Conservation (phyloP, 2,329 filamentous ascomycete genomes). For the Fusarium temperatum region DNA sequence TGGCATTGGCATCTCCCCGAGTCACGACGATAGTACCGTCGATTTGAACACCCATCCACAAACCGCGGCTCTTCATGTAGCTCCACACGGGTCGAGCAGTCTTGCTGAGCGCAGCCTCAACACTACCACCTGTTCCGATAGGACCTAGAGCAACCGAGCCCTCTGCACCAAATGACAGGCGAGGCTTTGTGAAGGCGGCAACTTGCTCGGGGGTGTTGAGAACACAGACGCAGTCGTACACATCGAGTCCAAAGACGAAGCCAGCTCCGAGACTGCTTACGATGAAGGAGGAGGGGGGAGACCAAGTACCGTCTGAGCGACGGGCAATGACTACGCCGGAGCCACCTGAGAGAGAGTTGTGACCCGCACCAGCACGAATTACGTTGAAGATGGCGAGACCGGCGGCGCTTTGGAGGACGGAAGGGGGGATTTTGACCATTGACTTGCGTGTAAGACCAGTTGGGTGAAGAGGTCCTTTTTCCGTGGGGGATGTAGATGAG, state of each 20-base stretch:
- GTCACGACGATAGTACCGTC: slow-evolving; percentile 83
- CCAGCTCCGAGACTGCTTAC: slow-evolving; percentile 75
- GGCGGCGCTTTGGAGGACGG: slow-evolving; percentile 63
- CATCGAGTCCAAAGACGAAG: slow-evolving; percentile 76
- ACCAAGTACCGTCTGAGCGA: slow-evolving; percentile 70
- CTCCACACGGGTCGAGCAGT: slow-evolving; percentile 73
- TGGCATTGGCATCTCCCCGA: slow-evolving; percentile 79
- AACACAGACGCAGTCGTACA: slow-evolving; percentile 80
- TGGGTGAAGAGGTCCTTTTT: slow-evolving; percentile 44
- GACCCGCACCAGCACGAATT: slow-evolving; percentile 66
- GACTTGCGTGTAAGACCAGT: slow-evolving; percentile 46
- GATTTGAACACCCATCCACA: slow-evolving; percentile 82
- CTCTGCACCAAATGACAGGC: slow-evolving; percentile 74
- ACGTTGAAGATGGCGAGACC: slow-evolving; percentile 72
- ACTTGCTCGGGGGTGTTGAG: slow-evolving; percentile 75
- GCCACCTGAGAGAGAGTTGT: slow-evolving; percentile 65
- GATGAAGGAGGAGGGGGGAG: slow-evolving; percentile 76
- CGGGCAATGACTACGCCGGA: slow-evolving; percentile 68
- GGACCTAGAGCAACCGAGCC: slow-evolving; percentile 70
- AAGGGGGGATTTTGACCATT: slow-evolving; percentile 50
- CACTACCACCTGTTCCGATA: slow-evolving; percentile 68
- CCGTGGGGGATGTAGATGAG: slow-evolving; percentile 23
- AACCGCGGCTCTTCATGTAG: slow-evolving; percentile 82
- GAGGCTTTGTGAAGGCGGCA: slow-evolving; percentile 72
- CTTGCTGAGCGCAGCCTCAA: slow-evolving; percentile 51